phyloP scores from a whole-genome alignment of 805 yeast species.

The Priceomyces castillae region DNA sequence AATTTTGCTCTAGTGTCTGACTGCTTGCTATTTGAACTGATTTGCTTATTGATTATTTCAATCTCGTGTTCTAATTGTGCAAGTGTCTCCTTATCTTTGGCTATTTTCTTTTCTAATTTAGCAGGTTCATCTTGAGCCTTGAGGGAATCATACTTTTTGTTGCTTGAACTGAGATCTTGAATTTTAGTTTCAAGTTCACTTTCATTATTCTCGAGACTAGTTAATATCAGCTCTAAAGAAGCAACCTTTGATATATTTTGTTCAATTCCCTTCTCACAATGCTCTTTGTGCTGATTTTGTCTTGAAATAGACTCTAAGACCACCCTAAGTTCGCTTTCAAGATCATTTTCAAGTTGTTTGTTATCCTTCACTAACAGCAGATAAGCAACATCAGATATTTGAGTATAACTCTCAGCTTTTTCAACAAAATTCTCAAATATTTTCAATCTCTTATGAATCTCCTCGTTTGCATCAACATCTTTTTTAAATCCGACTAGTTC shows the following conservation, averaged over 20 bases:
- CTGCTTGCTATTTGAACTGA: conserved; percentile 53
- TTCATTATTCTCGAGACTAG: conserved; percentile 39
- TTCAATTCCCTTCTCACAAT: conserved; percentile 40
- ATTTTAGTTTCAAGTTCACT: conserved; percentile 47
- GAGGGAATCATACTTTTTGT: conserved; percentile 26
- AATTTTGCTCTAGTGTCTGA: conserved; percentile 58
- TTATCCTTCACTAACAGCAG: conserved; percentile 3
- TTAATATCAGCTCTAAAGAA: conserved; percentile 37
- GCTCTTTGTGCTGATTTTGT: conserved; percentile 43
- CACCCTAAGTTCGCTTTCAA: neutral
- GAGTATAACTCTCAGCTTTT: conserved; percentile 1
- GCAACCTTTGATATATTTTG: conserved; percentile 33
- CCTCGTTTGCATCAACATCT: neutral
- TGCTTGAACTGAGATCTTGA: conserved; percentile 38
- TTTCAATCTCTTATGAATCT: conserved; percentile 6
- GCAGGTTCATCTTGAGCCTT: conserved; percentile 23
- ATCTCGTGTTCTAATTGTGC: conserved; percentile 31
- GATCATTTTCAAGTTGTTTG: conserved; percentile 2
- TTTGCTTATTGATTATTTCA: conserved; percentile 52
- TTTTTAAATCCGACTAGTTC: neutral
- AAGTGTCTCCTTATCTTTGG: conserved; percentile 35
- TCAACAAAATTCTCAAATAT: conserved; percentile 1
- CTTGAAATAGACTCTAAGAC: conserved; percentile 26
- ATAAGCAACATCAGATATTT: neutral
- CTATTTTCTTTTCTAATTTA: conserved; percentile 32